Evolutionary conservation across 164 flowering plant genomes (phyloP).

Genomic region (Berberis thunbergii): DNA sequence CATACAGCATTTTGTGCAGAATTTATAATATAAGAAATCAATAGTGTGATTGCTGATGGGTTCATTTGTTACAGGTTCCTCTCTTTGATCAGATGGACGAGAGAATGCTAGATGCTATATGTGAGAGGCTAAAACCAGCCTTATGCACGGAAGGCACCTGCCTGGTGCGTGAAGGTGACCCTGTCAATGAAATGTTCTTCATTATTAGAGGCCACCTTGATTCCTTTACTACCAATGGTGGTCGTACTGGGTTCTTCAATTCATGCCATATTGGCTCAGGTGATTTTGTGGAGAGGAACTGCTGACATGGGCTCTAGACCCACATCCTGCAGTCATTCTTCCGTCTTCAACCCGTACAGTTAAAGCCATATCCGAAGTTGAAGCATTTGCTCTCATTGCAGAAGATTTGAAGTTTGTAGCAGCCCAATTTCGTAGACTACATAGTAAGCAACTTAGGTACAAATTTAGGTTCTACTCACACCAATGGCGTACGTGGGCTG

Average conservation of each 20-base stretch:
- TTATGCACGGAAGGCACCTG: slow-evolving; percentile 65
- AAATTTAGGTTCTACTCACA: slow-evolving; percentile 82
- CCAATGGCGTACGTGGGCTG: slow-evolving; percentile 96
- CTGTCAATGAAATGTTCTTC: slow-evolving; percentile 86
- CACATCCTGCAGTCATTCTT: slow-evolving; percentile 48
- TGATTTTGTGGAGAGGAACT: slow-evolving; percentile 93
- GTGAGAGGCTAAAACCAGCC: slow-evolving; percentile 88
- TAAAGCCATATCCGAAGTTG: slow-evolving; percentile 71
- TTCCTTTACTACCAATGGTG: slow-evolving; percentile 86
- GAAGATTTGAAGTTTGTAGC: slow-evolving; percentile 89
- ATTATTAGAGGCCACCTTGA: slow-evolving; percentile 87
- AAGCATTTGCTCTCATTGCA: slow-evolving; percentile 73
- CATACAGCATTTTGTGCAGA: neutral
- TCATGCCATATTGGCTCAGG: slow-evolving; percentile 73
- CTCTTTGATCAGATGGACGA: slow-evolving; percentile 94
- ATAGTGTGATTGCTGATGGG: neutral
- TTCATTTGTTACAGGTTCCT: slow-evolving; percentile 48
- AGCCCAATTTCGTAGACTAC: slow-evolving; percentile 67
- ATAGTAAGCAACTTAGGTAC: slow-evolving; percentile 76
- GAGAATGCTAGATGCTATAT: slow-evolving; percentile 80
- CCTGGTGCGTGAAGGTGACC: slow-evolving; percentile 86
- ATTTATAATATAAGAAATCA: no score
- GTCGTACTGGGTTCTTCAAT: slow-evolving; percentile 91
- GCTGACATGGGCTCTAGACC: slow-evolving; percentile 90
- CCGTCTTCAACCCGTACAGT: slow-evolving; percentile 91